These are phyloP conservation scores for Oryza longistaminata DNA, from an alignment of 176 grass and related monocot genomes.

Conservation along the genomic window DNA sequence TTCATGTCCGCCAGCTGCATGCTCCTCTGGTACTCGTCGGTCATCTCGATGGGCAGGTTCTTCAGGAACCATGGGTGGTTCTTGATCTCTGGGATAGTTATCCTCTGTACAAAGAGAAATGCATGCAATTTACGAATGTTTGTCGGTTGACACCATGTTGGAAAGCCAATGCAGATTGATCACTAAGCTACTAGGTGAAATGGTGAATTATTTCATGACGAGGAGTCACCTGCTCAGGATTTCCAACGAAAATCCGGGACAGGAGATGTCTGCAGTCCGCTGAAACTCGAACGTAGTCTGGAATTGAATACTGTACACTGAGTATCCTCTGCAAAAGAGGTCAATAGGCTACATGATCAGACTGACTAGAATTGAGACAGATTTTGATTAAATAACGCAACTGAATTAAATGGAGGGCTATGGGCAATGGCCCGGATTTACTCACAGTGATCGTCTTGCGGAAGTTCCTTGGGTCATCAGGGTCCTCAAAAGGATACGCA, in stretches of 20 bases:
- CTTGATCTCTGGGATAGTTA: slow-evolving; percentile 87
- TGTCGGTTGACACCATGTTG: background rate
- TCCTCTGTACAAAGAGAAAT: slow-evolving; percentile 47
- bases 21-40: slow-evolving; percentile 56
- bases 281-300: slow-evolving; percentile 81
- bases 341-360: background rate
- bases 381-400: background rate
- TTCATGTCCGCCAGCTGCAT: slow-evolving; percentile 45
- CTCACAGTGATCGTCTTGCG: slow-evolving; percentile 73
- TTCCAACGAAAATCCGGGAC: slow-evolving; percentile 82
- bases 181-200: background rate
- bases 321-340: slow-evolving; percentile 69
- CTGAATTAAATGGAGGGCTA: background rate
- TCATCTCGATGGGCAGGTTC: slow-evolving; percentile 79
- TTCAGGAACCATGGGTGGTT: slow-evolving; percentile 85
- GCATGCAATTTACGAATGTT: background rate
- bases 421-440: background rate
- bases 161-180: background rate
- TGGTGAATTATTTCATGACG: background rate
- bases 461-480: slow-evolving; percentile 75
- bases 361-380: background rate
- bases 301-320: slow-evolving; percentile 80
- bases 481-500: slow-evolving; percentile 87
- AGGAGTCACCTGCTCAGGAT: slow-evolving; percentile 70
- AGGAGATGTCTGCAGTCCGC: slow-evolving; percentile 70